phyloP scores from a whole-genome alignment of 768 basidiomycete genomes.

The Heimioporus sp. region DNA sequence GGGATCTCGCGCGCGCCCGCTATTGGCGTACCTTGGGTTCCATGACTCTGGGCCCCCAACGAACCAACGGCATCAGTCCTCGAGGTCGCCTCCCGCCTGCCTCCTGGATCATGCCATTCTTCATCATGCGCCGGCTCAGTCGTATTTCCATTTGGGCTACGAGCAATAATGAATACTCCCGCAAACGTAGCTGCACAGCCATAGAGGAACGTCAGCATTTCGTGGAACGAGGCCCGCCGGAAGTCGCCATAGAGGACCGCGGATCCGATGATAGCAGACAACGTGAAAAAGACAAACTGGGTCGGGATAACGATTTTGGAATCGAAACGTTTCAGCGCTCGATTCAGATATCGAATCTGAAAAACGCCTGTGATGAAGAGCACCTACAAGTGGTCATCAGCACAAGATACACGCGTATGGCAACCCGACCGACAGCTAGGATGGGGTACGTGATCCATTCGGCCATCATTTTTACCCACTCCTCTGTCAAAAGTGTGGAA shows the following conservation, averaged over 20 bases:
- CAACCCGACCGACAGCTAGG: constrained; percentile 50
- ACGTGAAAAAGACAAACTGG: constrained; percentile 93
- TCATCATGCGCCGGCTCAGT: constrained; percentile 29
- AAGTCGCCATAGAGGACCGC: constrained; percentile 96
- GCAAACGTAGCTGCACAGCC: constrained; percentile 87
- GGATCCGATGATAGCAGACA: constrained; percentile 90
- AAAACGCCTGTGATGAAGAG: constrained; percentile 71
- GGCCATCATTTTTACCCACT: constrained; percentile 74
- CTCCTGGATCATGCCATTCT: constrained; percentile 32
- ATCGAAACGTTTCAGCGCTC: constrained; percentile 91
- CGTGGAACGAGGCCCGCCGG: constrained; percentile 73
- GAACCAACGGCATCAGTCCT: constrained; percentile 25
- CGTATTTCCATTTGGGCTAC: constrained; percentile 41
- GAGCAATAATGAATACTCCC: constrained; percentile 87
- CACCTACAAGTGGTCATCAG: constrained; percentile 42
- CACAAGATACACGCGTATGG: background rate
- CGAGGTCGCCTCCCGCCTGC: constrained; percentile 26
- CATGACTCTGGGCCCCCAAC: constrained; percentile 27
- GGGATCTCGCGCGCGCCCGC: constrained; percentile 42
- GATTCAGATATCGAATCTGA: constrained; percentile 82
- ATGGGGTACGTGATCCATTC: constrained; percentile 85
- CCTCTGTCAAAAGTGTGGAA: constrained; percentile 77
- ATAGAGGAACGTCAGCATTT: constrained; percentile 80
- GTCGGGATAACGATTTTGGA: constrained; percentile 93
- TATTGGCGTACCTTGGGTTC: constrained; percentile 50